Percentiles rank a stretch among this genome's conserved stretches.
Evolutionary conservation across 306 rosid genomes (phyloP).

Genomic region (Lablab purpureus): DNA sequence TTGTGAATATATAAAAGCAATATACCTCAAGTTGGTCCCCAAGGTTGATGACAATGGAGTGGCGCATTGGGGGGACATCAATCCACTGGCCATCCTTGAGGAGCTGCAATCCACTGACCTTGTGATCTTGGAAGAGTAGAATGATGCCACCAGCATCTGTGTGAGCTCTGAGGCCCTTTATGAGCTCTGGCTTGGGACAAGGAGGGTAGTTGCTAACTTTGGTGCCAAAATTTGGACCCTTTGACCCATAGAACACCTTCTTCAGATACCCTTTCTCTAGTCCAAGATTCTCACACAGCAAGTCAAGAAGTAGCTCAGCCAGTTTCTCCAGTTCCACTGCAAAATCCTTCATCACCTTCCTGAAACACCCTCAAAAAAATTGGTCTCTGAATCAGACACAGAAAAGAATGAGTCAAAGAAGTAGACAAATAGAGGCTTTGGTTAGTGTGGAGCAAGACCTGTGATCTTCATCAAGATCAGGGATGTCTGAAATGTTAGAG

Average conservation of each 20-base stretch:
- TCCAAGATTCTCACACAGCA: conserved; percentile 85
- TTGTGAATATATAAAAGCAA: background rate
- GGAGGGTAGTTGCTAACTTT: conserved; percentile 90
- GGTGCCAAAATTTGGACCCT: conserved; percentile 83
- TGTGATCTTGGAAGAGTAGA: conserved; percentile 85
- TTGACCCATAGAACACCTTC: conserved; percentile 73
- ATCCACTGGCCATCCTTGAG: conserved; percentile 82
- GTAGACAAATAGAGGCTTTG: background rate
- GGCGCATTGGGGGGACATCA: conserved; percentile 91
- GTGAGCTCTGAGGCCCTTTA: conserved; percentile 90
- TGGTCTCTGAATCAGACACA: background rate
- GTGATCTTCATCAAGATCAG: conserved; percentile 65
- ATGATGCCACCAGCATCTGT: conserved; percentile 93
- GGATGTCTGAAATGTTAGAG: conserved; percentile 73
- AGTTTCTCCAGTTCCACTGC: conserved; percentile 64
- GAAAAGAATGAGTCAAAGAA: background rate
- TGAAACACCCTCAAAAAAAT: conserved; percentile 43
- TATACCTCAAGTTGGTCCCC: conserved; percentile 95
- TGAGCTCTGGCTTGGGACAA: conserved; percentile 87
- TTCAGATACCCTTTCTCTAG: conserved; percentile 77
- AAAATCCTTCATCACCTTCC: conserved; percentile 77
- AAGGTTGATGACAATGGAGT: conserved; percentile 86
- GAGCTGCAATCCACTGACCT: conserved; percentile 89
- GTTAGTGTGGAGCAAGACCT: conserved; percentile 47
- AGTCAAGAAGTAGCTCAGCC: conserved; percentile 70